Evolutionary conservation across 805 yeast genomes (phyloP), one percentile per base, ranked within the genome.

Genomic region (Wickerhamomyces chambardii): DNA sequence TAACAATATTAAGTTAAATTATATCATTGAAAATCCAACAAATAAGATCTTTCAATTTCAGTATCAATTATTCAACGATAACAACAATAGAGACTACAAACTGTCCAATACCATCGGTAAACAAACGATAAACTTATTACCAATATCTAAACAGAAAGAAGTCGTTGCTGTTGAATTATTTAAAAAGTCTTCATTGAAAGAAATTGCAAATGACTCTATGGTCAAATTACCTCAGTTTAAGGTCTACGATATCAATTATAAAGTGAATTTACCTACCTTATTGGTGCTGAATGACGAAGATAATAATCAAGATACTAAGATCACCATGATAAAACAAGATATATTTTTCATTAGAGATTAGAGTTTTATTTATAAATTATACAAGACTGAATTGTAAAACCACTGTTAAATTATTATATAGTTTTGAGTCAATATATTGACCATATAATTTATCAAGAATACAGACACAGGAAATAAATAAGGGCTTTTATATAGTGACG

Each of bases 21-120:
- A 73, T 49, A 63, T 66, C 34, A 48, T 84, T 33, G 95, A 84
- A 49, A 84, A 84, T 48, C 87, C 94, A 12, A 80, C 94, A 0
- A 66, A 81, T 3, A 63, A 80, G 30, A 68, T 79, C 3, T 75
- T 85, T 43, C 74, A 75, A 10, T 85, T 82, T 44, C 57, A 78
- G 11, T 62, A 76, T 3, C 59, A 64, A 11, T 53, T 76, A 4
- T 40, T 82, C 3, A n/a, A n/a, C n/a, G n/a, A n/a, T n/a, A n/a
- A n/a, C n/a, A n/a, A n/a, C n/a, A n/a, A n/a, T n/a, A n/a, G n/a
- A n/a, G n/a, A n/a, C n/a, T n/a, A n/a, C n/a, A n/a, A n/a, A n/a
- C n/a, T n/a, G n/a, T n/a, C n/a, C n/a, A n/a, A n/a, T n/a, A n/a
- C n/a, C n/a, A n/a, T n/a, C n/a, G 12, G n/a, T 24, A 9, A 24